A percentile compares a stretch with the other conserved stretches of the same genome.
These are phyloP conservation scores for Chlamydomonas reinhardtii DNA, from an alignment of 163 green algal species.

Conservation along the genomic window DNA sequence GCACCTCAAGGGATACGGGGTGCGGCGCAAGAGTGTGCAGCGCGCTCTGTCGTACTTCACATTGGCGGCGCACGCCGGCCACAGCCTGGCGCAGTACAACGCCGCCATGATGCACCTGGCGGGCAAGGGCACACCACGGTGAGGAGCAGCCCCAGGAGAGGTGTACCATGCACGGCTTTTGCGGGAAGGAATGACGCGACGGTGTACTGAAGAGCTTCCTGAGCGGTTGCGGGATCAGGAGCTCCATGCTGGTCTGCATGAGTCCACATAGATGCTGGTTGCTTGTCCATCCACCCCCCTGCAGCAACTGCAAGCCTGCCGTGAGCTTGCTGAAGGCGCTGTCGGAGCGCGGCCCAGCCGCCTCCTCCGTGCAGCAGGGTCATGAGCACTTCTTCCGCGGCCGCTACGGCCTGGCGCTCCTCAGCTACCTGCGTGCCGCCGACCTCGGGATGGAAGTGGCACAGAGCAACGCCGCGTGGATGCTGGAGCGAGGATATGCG, in stretches of 20 bases:
- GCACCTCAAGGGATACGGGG: slow-evolving; percentile 74
- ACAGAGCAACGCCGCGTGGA: slow-evolving; percentile 91
- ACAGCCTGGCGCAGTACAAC: slow-evolving; percentile 89
- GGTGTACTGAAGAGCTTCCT: too few relatives aligned
- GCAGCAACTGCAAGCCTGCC: slow-evolving; percentile 78
- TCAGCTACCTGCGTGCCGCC: slow-evolving; percentile 84
- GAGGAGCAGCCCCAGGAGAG: neutral
- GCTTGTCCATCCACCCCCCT: too few relatives aligned
- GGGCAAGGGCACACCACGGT: slow-evolving; percentile 67
- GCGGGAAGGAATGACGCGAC: neutral
- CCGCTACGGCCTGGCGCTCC: slow-evolving; percentile 57
- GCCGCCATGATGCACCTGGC: slow-evolving; percentile 90
- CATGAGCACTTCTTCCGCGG: slow-evolving; percentile 79
- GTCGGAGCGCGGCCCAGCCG: slow-evolving; percentile 71
- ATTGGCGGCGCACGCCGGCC: slow-evolving; percentile 58
- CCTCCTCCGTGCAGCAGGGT: slow-evolving; percentile 67
- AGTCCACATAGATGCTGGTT: too few relatives aligned
- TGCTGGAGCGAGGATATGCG: slow-evolving; percentile 79
- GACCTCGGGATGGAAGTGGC: slow-evolving; percentile 89
- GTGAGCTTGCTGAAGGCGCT: slow-evolving; percentile 83
- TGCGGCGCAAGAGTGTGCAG: slow-evolving; percentile 59
- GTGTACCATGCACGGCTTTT: neutral
- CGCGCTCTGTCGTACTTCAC: slow-evolving; percentile 66
- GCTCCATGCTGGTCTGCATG: too few relatives aligned
- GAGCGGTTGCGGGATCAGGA: too few relatives aligned